Evolutionary conservation across 148 eudicot species (phyloP), one percentile per base, ranked within the genome.

Genomic region (Amaranthus cruentus): DNA sequence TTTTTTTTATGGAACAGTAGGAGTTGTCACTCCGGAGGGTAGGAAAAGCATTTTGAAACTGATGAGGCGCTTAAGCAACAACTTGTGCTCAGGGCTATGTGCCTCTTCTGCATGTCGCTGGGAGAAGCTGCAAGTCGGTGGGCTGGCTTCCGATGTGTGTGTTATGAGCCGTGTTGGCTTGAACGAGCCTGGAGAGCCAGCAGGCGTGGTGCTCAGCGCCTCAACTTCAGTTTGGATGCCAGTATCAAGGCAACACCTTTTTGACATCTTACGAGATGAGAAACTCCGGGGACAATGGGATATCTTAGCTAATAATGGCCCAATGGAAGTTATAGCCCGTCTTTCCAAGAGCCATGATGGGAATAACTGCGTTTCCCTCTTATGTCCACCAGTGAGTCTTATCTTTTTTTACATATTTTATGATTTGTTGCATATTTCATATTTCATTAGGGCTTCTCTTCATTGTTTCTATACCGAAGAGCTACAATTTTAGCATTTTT

Each of bases 211-310:
- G 69, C 28, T 88, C 47, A 80, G 84, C 13, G 87, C 86, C 50
- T 84, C 88, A 68, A 85, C 87, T 2, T 85, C 91, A 7, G 83
- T 85, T 47, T 85, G 87, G 87, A 62, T 88, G 28, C 87, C 88
- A 4, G 71, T 85, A 12, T 68, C 80, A 13, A 85, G 88, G 72
- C 80, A 82, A 50, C 75, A 73, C 55, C 71, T 88, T 47, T 88
- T 83, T 53, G 80, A 78, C 55, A 85, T 85, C 75, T 79, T 88
- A 2, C 52, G 76, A 13, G 82, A 88, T 77, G 88, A 83, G 62
- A 77, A 77, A 47, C 57, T 74, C n/a, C 74, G 91, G 9, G 81
- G 83, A 54, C 80, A 82, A 77, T 88, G 91, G 91, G 88, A 85
- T 74, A 80, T 88, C 42, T 81, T 85, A 44, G 82, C 91, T 53